Evolutionary conservation across 2,329 filamentous ascomycete species (phyloP).

Genomic region (Apiospora kogelbergensis): DNA sequence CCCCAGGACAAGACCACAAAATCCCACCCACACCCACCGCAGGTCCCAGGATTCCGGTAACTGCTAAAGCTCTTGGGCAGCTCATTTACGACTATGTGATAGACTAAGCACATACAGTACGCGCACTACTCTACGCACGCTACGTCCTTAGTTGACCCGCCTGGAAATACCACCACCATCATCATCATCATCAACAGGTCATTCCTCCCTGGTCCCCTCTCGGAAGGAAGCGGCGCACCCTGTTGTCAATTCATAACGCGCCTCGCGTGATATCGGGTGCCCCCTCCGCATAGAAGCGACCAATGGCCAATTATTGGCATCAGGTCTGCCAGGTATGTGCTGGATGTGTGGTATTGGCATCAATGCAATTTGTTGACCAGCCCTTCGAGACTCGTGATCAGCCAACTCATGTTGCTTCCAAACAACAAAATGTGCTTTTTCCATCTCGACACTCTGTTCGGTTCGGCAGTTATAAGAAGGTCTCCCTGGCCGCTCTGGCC

Average conservation of each 20-base stretch:
- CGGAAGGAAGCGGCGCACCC: background rate
- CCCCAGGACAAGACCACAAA: background rate
- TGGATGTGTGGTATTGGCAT: background rate
- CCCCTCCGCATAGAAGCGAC: background rate
- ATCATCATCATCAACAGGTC: background rate
- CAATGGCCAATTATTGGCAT: background rate
- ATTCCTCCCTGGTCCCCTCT: background rate
- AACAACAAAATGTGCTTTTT: background rate
- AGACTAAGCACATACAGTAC: background rate
- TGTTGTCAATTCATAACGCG: background rate
- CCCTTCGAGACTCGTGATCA: background rate
- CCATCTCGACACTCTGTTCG: background rate
- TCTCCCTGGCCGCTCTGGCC: background rate
- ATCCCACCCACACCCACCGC: background rate
- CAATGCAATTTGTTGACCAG: background rate
- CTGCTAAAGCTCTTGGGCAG: background rate
- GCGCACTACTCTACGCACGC: background rate
- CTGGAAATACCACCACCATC: background rate
- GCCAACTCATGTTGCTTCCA: background rate
- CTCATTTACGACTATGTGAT: too few relatives aligned
- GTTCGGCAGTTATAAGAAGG: background rate
- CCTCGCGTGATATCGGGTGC: background rate
- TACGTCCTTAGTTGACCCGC: background rate
- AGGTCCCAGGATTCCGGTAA: background rate
- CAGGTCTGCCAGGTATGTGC: background rate